Evolutionary conservation across 192 early-diverging fungal genomes (phyloP).

Genomic region (Coemansia sp.): DNA sequence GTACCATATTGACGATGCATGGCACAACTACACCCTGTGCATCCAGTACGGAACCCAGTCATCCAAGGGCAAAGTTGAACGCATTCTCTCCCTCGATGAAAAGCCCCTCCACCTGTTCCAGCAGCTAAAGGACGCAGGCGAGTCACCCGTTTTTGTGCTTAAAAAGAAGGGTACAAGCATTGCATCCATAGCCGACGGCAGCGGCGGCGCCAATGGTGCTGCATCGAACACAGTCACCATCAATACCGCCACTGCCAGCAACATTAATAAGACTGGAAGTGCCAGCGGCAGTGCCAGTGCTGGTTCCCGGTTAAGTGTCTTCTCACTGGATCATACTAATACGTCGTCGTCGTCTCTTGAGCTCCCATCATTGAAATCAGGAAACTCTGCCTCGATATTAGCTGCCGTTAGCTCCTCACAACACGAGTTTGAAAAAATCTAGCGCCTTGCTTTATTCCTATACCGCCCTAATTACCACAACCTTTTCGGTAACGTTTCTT

Average conservation of each 20-base stretch:
- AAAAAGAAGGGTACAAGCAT: constrained; percentile 56
- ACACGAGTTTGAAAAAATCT: constrained; percentile 45
- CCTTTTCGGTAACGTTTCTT: no score
- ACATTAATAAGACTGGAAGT: constrained; percentile 2
- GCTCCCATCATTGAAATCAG: constrained; percentile 21
- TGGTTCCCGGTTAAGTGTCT: constrained; percentile 42
- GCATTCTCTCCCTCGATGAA: constrained; percentile 73
- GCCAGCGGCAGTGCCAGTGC: constrained; percentile 24
- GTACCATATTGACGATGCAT: constrained; percentile 87
- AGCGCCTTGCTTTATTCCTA: neutral
- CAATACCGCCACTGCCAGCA: neutral
- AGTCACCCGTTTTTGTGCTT: constrained; percentile 72
- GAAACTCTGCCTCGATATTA: constrained; percentile 14
- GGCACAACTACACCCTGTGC: constrained; percentile 82
- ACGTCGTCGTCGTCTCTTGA: constrained; percentile 51
- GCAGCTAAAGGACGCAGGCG: constrained; percentile 69
- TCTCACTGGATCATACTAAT: constrained; percentile 46
- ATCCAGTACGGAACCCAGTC: constrained; percentile 65
- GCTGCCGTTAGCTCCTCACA: constrained; percentile 8
- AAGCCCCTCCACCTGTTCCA: constrained; percentile 68
- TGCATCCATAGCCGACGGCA: neutral
- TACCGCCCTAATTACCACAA: neutral
- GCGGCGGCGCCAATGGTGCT: constrained; percentile 6
- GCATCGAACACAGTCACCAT: constrained; percentile 7
- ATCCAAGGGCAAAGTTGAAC: constrained; percentile 58